Conservation (phyloP, 169 alveolate genomes). For the Eimeria tenella region DNA sequence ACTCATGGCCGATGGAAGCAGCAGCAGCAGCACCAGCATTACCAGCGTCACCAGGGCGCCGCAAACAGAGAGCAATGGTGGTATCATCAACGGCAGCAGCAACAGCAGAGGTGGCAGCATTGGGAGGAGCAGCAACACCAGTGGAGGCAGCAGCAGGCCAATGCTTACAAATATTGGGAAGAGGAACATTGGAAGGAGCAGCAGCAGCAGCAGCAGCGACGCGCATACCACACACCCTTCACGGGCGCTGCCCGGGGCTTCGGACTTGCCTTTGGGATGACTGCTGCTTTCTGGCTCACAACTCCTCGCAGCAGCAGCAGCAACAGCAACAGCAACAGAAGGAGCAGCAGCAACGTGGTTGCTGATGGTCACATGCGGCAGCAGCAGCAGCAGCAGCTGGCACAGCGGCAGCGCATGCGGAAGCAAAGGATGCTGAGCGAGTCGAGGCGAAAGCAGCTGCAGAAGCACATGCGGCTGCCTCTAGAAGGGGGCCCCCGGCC, state of each 20-base stretch:
- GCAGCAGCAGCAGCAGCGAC: conserved; percentile 58
- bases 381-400: conserved; percentile 37
- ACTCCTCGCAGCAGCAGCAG: background rate
- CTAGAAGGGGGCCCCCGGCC: background rate
- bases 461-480: conserved; percentile 12
- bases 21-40: conserved; percentile 34
- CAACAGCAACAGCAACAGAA: conserved; percentile 17
- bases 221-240: background rate
- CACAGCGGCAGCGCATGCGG: conserved; percentile 18
- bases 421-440: conserved; percentile 19
- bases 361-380: background rate
- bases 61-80: conserved; percentile 22
- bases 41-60: conserved; percentile 20
- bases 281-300: conserved; percentile 35
- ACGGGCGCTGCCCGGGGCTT: background rate
- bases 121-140: conserved; percentile 41
- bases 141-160: background rate
- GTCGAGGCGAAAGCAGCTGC: conserved; percentile 41
- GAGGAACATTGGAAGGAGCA: background rate
- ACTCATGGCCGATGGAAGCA: background rate
- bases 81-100: conserved; percentile 28
- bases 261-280: conserved; percentile 27
- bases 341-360: background rate
- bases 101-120: conserved; percentile 4
- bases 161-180: background rate